Evolutionary conservation across 495 filamentous ascomycete species (phyloP), one percentile per base, ranked within the genome.

Genomic region (Bacidia gigantensis): DNA sequence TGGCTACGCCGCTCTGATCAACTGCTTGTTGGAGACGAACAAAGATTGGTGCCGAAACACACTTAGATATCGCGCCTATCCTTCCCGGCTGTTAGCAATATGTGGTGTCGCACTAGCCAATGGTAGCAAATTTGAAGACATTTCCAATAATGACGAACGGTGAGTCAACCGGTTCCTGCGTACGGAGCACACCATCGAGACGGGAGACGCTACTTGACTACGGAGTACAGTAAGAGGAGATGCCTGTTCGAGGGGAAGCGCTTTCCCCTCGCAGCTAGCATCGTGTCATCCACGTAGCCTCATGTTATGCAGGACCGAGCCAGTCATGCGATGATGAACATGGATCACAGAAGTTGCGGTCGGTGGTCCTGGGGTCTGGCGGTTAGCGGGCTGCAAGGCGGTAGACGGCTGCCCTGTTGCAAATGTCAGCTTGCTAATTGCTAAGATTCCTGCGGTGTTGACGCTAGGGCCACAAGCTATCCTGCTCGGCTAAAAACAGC

Each of bases 381-480:
- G 47, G 47, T 25, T 50, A 38, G 47, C 41, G 20, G 38, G 7
- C 47, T 50, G 47, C 47, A 50, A 50, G 32, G 47, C 47, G 47
- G 47, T 38, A 50, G 47, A 20, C 18, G 32, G 47, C 47, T 18
- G 32, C 18, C n/a, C 25, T 44, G 41, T 44, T 7, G 41, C 41
- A 38, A 38, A 26, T n/a, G n/a, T n/a, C n/a, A n/a, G n/a, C n/a
- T n/a, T n/a, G n/a, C n/a, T n/a, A n/a, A n/a, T n/a, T n/a, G n/a
- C n/a, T n/a, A n/a, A n/a, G n/a, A n/a, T n/a, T n/a, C n/a, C n/a
- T n/a, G 47, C 47, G 47, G 25, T 21, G 17, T 38, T 38, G 20
- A 50, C 47, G 47, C 47, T 38, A 35, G n/a, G n/a, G n/a, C n/a
- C n/a, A n/a, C n/a, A n/a, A n/a, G n/a, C n/a, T n/a, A n/a, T 50